Conservation (phyloP, 73 alveolate genomes). For the Tetrahymena thermophila region DNA sequence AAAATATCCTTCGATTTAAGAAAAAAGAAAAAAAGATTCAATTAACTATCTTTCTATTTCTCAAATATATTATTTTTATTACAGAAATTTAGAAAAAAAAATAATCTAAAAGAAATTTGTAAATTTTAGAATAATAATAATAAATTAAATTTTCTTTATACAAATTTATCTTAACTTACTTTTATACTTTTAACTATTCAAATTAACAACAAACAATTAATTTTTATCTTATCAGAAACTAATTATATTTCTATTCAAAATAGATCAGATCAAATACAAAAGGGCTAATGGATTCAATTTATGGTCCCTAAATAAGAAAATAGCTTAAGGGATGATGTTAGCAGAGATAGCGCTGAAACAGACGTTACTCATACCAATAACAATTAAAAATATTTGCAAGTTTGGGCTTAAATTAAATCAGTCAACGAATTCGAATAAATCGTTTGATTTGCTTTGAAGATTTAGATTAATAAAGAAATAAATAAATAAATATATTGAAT, state of each 20-base stretch:
- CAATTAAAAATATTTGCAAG: background rate
- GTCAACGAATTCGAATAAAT: background rate
- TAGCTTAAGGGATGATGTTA: background rate
- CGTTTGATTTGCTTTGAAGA: background rate
- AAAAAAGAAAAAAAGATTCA: background rate
- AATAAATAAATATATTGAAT: background rate
- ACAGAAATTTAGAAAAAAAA: background rate
- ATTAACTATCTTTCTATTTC: background rate
- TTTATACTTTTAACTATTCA: background rate
- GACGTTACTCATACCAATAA: background rate
- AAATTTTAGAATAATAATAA: background rate
- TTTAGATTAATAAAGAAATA: background rate
- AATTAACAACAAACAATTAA: too few species aligned
- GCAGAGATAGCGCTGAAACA: background rate
- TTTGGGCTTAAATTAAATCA: background rate
- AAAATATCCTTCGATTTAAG: background rate
- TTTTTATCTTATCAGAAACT: background rate
- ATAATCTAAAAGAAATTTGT: background rate
- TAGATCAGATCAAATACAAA: background rate
- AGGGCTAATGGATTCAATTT: background rate
- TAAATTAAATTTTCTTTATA: background rate
- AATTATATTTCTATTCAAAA: background rate
- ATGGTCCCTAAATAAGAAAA: background rate
- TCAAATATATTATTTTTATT: background rate
- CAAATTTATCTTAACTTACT: background rate